Conservation (phyloP, 768 basidiomycete species). For the Lentinus brumalis region DNA sequence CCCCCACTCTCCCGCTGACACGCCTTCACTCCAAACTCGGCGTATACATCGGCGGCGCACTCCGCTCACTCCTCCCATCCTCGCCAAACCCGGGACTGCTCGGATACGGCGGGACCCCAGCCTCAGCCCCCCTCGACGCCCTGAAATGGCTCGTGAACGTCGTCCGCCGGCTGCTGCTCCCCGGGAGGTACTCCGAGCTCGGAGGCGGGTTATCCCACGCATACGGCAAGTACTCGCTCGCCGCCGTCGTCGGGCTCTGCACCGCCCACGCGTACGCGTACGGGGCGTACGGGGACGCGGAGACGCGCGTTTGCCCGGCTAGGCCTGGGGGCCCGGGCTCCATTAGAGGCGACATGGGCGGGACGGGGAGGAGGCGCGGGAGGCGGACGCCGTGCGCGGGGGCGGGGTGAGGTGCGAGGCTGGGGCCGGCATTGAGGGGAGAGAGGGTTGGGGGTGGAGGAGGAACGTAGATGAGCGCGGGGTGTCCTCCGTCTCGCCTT, state of each 20-base stretch:
- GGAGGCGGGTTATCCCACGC: constrained; percentile 3
- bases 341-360: not conserved
- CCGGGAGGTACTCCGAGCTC: constrained; percentile 3
- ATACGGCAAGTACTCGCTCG: not conserved
- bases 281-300: not conserved
- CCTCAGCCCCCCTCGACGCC: not conserved
- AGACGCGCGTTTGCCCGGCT: not conserved
- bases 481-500: not conserved
- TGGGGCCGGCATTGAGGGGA: too few relatives aligned
- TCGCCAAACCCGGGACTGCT: not conserved
- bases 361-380: not conserved
- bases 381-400: not conserved
- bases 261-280: not conserved
- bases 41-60: constrained; percentile 1
- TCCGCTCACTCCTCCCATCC: constrained; percentile 1
- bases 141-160: not conserved
- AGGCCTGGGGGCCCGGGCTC: not conserved
- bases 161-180: not conserved
- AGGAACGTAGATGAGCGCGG: not conserved
- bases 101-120: not conserved
- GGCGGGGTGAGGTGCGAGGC: not conserved
- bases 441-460: too few relatives aligned
- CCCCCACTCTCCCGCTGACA: too few relatives aligned
- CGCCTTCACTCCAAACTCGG: too few relatives aligned
- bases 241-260: not conserved